Evolutionary conservation across 2,329 filamentous ascomycete species (phyloP), one percentile per base, ranked within the genome.

Genomic region (Paracamarosporium sp.): DNA sequence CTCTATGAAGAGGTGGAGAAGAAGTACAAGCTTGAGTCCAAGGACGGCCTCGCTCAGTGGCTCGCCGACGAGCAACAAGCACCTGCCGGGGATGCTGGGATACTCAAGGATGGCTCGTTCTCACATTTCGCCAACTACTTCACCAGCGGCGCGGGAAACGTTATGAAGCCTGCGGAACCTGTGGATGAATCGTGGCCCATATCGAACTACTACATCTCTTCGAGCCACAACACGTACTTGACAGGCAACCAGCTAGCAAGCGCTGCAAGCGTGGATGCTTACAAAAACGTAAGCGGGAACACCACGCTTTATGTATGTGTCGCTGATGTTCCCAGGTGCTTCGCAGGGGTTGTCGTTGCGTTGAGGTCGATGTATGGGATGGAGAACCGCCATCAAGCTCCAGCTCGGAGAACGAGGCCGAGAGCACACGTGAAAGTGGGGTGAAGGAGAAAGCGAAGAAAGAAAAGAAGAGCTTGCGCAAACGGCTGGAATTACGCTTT

Each of bases 281-380:
- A 97, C 77, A 89, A 85, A 65, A 86, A 88, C 71, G 91, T 91
- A 72, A 70, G 87, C 28, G 24, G 13, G 33, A 80, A 9, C 4
- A 28, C 25, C n/a, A 13, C 6, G 15, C 11, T 44, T 5, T 17
- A 28, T 20, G 24, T 22, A 11, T 30, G n/a, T 44, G 28, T 31
- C 33, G 38, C 56, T 58, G 20, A 58, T 28, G 24, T 5, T 12
- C 13, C 6, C 67, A 91, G 85, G 89, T 90, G 12, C 86, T 97
- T 12, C 81, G 86, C 33, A 85, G 87, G 50, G 91, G 91, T 46
- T 96, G 93, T 70, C 88, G 93, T 60, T 97, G 93, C 70, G 92
- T 97, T 45, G 93, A 97, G 75, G 95, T 97, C 54, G 94, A 97
- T 71, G 92, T 97, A 3, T 97, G 93, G 91, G 91, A 97, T 75